Percentiles rank a stretch among this genome's conserved stretches.
Conservation (phyloP, 1,284 basidiomycete species). For the Trichosporon asahii region DNA sequence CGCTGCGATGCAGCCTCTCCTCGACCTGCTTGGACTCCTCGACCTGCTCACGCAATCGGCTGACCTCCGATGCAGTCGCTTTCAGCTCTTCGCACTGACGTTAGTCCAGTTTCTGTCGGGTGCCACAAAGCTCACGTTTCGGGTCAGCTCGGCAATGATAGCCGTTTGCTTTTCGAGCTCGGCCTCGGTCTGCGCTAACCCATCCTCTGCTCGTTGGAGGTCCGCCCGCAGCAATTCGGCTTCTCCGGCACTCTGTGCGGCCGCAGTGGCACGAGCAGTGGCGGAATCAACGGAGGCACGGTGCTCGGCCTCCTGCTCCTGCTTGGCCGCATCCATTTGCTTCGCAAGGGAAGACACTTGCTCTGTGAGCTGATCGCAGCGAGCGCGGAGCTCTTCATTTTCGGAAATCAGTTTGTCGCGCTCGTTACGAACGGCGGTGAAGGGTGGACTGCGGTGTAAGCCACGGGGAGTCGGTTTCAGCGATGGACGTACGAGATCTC, state of each 20-base stretch:
- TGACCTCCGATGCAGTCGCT: slow-evolving; percentile 68
- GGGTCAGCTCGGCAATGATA: slow-evolving; percentile 67
- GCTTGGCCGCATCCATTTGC: slow-evolving; percentile 26
- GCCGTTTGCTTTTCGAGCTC: slow-evolving; percentile 72
- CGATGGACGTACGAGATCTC: slow-evolving; percentile 14
- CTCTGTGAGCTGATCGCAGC: slow-evolving; percentile 38
- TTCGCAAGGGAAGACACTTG: slow-evolving; percentile 44
- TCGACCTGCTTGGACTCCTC: slow-evolving; percentile 93
- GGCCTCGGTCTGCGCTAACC: slow-evolving; percentile 70
- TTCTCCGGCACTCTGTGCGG: slow-evolving; percentile 53
- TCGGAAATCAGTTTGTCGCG: slow-evolving; percentile 42
- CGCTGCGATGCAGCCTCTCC: slow-evolving; percentile 85
- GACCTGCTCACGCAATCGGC: slow-evolving; percentile 80
- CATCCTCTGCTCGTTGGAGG: slow-evolving; percentile 74
- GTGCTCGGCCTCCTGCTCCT: slow-evolving; percentile 15
- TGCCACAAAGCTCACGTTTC: slow-evolving; percentile 54
- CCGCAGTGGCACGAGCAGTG: slow-evolving; percentile 13
- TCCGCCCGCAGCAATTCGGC: slow-evolving; percentile 73
- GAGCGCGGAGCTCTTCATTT: slow-evolving; percentile 41
- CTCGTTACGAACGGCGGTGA: slow-evolving; percentile 32
- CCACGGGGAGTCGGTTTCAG: background rate
- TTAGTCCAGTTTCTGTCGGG: background rate
- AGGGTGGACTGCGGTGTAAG: slow-evolving; percentile 16
- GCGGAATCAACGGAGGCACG: slow-evolving; percentile 14
- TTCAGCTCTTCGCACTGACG: slow-evolving; percentile 71